Evolutionary conservation across 1,139 yeast species (phyloP), one percentile per base, ranked within the genome.

Genomic region (Groenewaldozyma sp.): DNA sequence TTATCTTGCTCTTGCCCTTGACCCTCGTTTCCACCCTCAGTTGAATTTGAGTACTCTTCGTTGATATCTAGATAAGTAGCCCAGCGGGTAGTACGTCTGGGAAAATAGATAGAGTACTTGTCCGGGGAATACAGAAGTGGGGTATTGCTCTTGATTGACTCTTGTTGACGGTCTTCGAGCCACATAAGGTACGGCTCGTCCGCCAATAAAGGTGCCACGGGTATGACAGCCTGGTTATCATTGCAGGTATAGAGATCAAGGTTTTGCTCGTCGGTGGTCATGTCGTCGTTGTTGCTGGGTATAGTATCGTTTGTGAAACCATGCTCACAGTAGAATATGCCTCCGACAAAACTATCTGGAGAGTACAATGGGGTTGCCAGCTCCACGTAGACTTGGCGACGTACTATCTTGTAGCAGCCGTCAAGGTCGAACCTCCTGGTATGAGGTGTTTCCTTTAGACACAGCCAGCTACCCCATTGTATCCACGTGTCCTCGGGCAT

Each of bases 121-220:
- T 54, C 59, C 1, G 60, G 58, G 2, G 60, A 51, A 39, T 53
- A 55, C 14, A 53, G 42, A 6, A 52, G 24, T 3, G 60, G 59
- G 2, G 50, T 40, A 11, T 44, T 31, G 20, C 35, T 31, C 26
- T 27, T 27, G 16, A 26, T 35, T 17, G 38, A 39, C 28, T 31
- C 39, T 22, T 42, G 29, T 19, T 39, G 37, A 13, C 40, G 32
- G 4, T 36, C 37, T 9, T 45, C 42, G 28, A 39, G 40, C 46
- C 52, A 44, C 13, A 50, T 45, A 46, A 46, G 45, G 37, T 51
- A 51, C 1, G 54, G 52, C 36, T 55, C 56, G 36, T 55, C 60
- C 0, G 53, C 47, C 28, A 55, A 33, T 17, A 55, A 36, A 3
- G 58, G 56, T n/a, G 47, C 45, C 1, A 51, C 39, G 0, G 60